phyloP scores from a whole-genome alignment of 768 basidiomycete species.

The Lentinula boryana region DNA sequence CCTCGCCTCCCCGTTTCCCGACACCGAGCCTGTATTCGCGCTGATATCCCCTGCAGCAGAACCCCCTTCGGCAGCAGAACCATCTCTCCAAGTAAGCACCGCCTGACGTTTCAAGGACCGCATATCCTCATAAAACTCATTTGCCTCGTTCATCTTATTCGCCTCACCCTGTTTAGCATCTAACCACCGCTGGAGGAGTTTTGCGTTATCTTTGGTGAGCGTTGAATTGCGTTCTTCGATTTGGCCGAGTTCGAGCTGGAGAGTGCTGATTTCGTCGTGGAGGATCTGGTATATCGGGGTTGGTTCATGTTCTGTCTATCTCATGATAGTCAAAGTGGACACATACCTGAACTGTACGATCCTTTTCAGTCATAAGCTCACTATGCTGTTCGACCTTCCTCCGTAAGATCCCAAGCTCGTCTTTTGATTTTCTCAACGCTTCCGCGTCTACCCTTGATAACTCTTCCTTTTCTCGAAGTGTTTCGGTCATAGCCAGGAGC shows the following conservation, averaged over 20 bases:
- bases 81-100: slow-evolving; percentile 52
- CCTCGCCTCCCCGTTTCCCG: slow-evolving; percentile 68
- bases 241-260: slow-evolving; percentile 86
- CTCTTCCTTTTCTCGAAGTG: slow-evolving; percentile 90
- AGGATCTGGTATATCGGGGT: slow-evolving; percentile 52
- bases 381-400: slow-evolving; percentile 79
- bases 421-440: slow-evolving; percentile 66
- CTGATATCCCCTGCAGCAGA: slow-evolving; percentile 15
- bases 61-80: slow-evolving; percentile 11
- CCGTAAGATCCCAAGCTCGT: slow-evolving; percentile 65
- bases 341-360: slow-evolving; percentile 82
- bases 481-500: slow-evolving; percentile 90
- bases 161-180: slow-evolving; percentile 92
- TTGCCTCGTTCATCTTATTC: slow-evolving; percentile 92
- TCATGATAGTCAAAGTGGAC: not conserved
- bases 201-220: slow-evolving; percentile 91
- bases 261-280: slow-evolving; percentile 90
- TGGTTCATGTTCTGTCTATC: not conserved
- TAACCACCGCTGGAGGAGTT: slow-evolving; percentile 93
- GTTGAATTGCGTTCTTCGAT: slow-evolving; percentile 82
- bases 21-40: slow-evolving; percentile 30
- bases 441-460: slow-evolving; percentile 76
- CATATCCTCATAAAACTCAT: slow-evolving; percentile 86
- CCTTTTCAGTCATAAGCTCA: slow-evolving; percentile 85
- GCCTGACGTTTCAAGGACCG: slow-evolving; percentile 66